Percentiles rank a stretch among this genome's conserved stretches.
Conservation (phyloP, 768 basidiomycete species). For the Termitomyces sp. region DNA sequence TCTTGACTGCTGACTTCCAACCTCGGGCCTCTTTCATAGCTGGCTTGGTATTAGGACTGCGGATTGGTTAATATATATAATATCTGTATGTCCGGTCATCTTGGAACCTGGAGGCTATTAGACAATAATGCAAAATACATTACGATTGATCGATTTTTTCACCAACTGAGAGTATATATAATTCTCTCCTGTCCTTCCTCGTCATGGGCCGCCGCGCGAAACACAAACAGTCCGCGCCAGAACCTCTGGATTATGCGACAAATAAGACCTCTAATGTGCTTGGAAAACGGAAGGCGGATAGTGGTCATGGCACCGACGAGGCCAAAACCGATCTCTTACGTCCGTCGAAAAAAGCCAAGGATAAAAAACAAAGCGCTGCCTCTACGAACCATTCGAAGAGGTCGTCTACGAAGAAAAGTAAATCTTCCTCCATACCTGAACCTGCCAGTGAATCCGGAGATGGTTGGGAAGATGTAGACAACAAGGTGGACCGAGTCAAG, state of each 20-base stretch:
- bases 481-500: constrained; percentile 34
- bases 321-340: constrained; percentile 21
- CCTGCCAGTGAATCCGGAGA: constrained; percentile 31
- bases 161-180: neutral
- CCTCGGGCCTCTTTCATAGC: constrained; percentile 84
- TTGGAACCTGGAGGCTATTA: constrained; percentile 1
- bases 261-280: constrained; percentile 49
- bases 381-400: constrained; percentile 19
- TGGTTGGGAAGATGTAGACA: constrained; percentile 62
- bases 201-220: constrained; percentile 81
- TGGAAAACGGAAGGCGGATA: constrained; percentile 69
- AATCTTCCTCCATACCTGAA: constrained; percentile 14
- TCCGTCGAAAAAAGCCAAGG: constrained; percentile 45
- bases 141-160: constrained; percentile 22
- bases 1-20: constrained; percentile 91
- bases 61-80: constrained; percentile 73
- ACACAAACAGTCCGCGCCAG: constrained; percentile 75
- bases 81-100: too few species aligned
- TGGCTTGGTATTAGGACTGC: constrained; percentile 75
- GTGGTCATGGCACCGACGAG: constrained; percentile 27
- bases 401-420: constrained; percentile 16
- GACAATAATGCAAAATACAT: constrained; percentile 14
- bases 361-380: constrained; percentile 22
- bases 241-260: constrained; percentile 42
- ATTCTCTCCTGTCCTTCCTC: neutral